Conservation (phyloP, 176 grass and related monocot genomes). For the Puccinellia tenuiflora region DNA sequence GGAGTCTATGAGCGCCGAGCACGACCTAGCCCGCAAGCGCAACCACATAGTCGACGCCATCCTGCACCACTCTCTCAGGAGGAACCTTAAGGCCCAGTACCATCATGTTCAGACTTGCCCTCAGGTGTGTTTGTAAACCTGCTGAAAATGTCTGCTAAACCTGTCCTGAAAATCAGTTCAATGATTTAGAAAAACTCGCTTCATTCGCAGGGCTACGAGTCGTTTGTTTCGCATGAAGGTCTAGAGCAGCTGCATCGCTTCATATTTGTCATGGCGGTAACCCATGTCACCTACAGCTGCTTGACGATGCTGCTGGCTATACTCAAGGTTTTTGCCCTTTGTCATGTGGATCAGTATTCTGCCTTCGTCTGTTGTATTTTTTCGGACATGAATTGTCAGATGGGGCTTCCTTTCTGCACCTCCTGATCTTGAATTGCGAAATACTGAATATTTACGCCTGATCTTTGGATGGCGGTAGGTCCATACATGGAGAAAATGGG, state of each 20-base stretch:
- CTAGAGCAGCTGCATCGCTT: conserved; percentile 92
- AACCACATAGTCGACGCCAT: conserved; percentile 40
- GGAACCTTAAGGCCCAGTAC: conserved; percentile 44
- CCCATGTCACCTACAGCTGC: conserved; percentile 91
- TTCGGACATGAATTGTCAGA: background rate
- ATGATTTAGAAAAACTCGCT: conserved; percentile 6
- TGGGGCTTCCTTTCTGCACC: background rate
- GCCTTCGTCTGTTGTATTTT: background rate
- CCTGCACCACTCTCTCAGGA: conserved; percentile 46
- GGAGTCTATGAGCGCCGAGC: conserved; percentile 30
- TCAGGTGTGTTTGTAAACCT: conserved; percentile 40
- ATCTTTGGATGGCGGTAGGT: conserved; percentile 46
- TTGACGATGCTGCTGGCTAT: conserved; percentile 93
- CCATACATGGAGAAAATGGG: conserved; percentile 97
- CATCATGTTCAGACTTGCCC: conserved; percentile 34
- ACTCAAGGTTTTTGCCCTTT: conserved; percentile 54
- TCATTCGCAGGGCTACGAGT: conserved; percentile 67
- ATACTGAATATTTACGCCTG: background rate
- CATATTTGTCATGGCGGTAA: conserved; percentile 98
- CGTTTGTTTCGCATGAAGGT: conserved; percentile 93
- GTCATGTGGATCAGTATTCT: background rate
- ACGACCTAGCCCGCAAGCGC: conserved; percentile 13
- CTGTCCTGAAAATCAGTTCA: background rate
- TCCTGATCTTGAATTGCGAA: background rate
- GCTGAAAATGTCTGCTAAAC: background rate